Base-by-base conservation (phyloP, 805 yeast species). In the Suhomyces sp. region DNA sequence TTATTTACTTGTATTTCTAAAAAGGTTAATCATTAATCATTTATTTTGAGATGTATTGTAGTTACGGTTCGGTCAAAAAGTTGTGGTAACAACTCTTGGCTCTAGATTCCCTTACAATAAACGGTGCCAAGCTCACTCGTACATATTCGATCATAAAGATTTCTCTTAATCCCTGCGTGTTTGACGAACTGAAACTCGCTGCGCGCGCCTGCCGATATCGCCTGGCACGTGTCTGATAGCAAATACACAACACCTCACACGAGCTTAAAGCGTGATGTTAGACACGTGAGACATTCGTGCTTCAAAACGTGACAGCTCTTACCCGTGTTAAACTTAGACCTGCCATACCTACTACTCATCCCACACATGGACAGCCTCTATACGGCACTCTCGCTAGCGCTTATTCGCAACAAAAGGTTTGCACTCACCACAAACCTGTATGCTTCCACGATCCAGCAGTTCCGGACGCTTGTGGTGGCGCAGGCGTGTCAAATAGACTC, bases 281-380 rank as follows among this genome's bases (percentile, higher is more conserved):
- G 7, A n/a, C 35, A n/a, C 12, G 17, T n/a, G 17, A 29, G n/a
- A n/a, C 12, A 10, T 13, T 12, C 9, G 25, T 24, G 13, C 10
- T 3, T 5, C 12, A 3, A 25, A 29, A 29, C 35, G 35, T 29
- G 35, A 29, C 15, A 13, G 3, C 15, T 13, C 7, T 5, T 31
- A 10, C 29, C 10, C 29, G 35, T 31, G 17, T 7, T 27, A 31
- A 31, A n/a, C 35, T 8, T 25, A 7, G 8, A 31, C 17, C 35
- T 6, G 17, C 5, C 9, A 27, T 31, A 31, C 35, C 17, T 17
- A n/a, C 17, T 31, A n/a, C 35, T 13, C n/a, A 8, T 3, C 1
- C 29, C 39, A n/a, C 41, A 12, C 43, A 53, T 53, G 56, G 49
- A 53, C 12, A 44, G 40, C 25, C 48, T 53, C 39, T 47, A 53